Base-by-base conservation (phyloP, 805 yeast species). In the Candida pini region DNA sequence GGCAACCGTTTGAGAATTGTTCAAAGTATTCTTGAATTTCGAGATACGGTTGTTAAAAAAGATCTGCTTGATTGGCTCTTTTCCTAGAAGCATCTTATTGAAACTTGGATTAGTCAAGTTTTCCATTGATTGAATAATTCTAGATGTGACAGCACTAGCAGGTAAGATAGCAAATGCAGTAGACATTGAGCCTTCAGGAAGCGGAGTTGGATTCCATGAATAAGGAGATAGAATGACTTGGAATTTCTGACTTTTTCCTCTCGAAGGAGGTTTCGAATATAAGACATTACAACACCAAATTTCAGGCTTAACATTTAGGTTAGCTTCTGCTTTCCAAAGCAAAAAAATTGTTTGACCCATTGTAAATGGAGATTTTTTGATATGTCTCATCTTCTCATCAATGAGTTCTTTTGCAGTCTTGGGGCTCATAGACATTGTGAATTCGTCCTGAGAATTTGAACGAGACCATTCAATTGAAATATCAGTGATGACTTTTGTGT, bases 1-100 rank as follows among this genome's bases (percentile, higher is more conserved):
- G 0, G 97, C 96, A 3, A 65, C 60, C 27, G 66, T 68, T 55
- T 90, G 98, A 0, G 96, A 81, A 0, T 65, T 68, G 49, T 86
- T 87, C 25, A 85, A 38, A 60, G 45, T 3, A 78, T 76, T 26
- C 67, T 70, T 16, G 69, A 61, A 48, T 64, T 74, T 49, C 64
- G 70, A 38, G 68, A 54, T 6, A 67, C 78, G 28, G 53, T 79
- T 80, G 28, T 66, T 68, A 55, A 79, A 81, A 15, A 64, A 65
- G 20, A 80, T 64, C 32, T 48, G 56, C 27, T 48, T 45, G 29
- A 58, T 49, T 14, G 49, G 50, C n/a, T 45, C 41, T 23, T 53
- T 48, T 15, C 62, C 62, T 24, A 58, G 33, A 14, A 57, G 31
- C 31, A 58, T 37, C 19, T 49, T 42, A 22, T 54, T 78, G 77